Percentiles rank a stretch among this genome's conserved stretches.
Conservation (phyloP, 345 rosid genomes). For the Brassica juncea region DNA sequence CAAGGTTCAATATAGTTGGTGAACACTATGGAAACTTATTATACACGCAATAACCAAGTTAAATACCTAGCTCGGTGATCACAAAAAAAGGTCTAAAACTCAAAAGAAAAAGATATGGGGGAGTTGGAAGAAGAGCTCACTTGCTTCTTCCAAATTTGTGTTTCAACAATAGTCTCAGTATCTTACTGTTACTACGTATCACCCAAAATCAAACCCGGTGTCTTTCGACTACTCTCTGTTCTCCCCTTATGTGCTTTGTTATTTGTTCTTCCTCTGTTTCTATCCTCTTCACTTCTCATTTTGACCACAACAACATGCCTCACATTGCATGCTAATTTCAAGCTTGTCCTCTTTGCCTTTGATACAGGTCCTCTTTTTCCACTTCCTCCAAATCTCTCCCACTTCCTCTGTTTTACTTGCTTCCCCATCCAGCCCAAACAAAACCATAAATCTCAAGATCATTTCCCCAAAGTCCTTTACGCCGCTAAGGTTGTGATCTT, state of each 20-base stretch:
- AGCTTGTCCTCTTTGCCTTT: conserved; percentile 50
- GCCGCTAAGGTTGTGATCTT: conserved; percentile 43
- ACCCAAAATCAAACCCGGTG: neutral
- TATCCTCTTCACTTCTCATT: conserved; percentile 32
- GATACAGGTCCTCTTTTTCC: conserved; percentile 49
- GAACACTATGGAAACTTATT: neutral
- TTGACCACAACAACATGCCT: conserved; percentile 41
- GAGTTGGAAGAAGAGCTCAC: neutral
- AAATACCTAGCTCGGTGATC: neutral
- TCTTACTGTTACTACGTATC: neutral
- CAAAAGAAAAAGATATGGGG: neutral
- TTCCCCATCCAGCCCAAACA: conserved; percentile 55
- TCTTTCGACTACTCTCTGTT: conserved; percentile 10
- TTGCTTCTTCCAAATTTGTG: neutral
- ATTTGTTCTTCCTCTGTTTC: conserved; percentile 49
- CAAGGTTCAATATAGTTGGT: too few relatives aligned
- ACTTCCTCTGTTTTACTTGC: conserved; percentile 47
- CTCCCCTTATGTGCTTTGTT: conserved; percentile 48
- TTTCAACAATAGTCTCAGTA: neutral
- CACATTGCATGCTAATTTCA: conserved; percentile 52
- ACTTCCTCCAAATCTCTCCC: conserved; percentile 32
- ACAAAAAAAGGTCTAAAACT: neutral
- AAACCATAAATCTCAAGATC: conserved; percentile 13
- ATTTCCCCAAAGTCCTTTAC: conserved; percentile 25
- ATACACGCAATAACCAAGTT: neutral